A percentile compares a stretch with the other conserved stretches of the same genome.
phyloP scores from a whole-genome alignment of 805 yeast genomes.

The Tetrapisispora fleetii region DNA sequence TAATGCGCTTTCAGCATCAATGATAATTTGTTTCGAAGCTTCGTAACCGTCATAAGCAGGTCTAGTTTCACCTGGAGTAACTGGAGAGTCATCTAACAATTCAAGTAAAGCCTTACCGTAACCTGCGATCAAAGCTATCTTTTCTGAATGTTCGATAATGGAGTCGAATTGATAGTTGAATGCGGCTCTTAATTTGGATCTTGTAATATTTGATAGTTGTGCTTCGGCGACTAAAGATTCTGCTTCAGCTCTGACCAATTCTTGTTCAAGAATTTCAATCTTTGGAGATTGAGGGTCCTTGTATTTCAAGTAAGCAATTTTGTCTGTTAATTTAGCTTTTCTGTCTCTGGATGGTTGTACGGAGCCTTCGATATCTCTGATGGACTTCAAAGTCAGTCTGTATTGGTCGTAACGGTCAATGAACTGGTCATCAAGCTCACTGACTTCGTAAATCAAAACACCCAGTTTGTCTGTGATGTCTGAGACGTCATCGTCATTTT shows the following conservation, averaged over 20 bases:
- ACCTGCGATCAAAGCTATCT: slow-evolving; percentile 77
- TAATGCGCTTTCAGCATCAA: slow-evolving; percentile 76
- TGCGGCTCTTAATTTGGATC: slow-evolving; percentile 79
- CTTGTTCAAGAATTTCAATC: slow-evolving; percentile 75
- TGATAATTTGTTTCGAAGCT: slow-evolving; percentile 78
- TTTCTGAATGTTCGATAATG: slow-evolving; percentile 76
- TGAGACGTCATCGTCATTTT: slow-evolving; percentile 74
- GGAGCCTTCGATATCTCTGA: slow-evolving; percentile 77
- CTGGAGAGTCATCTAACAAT: slow-evolving; percentile 74
- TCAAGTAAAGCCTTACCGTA: slow-evolving; percentile 82
- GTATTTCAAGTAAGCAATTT: slow-evolving; percentile 74
- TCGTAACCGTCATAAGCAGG: slow-evolving; percentile 84
- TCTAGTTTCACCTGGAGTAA: slow-evolving; percentile 88
- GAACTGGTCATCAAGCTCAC: slow-evolving; percentile 80
- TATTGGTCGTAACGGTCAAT: slow-evolving; percentile 80
- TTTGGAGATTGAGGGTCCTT: slow-evolving; percentile 78
- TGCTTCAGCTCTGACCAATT: slow-evolving; percentile 84
- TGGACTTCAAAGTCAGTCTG: slow-evolving; percentile 70
- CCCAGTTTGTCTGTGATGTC: slow-evolving; percentile 85
- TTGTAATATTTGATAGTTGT: slow-evolving; percentile 77
- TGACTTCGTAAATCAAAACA: slow-evolving; percentile 70
- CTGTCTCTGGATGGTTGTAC: slow-evolving; percentile 85
- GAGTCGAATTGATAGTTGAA: slow-evolving; percentile 80
- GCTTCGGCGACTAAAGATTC: slow-evolving; percentile 89
- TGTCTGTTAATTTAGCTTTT: slow-evolving; percentile 75